Percentiles rank a stretch among this genome's conserved stretches.
Conservation (phyloP, 805 yeast species). For the Kluyveromyces nonfermentans region DNA sequence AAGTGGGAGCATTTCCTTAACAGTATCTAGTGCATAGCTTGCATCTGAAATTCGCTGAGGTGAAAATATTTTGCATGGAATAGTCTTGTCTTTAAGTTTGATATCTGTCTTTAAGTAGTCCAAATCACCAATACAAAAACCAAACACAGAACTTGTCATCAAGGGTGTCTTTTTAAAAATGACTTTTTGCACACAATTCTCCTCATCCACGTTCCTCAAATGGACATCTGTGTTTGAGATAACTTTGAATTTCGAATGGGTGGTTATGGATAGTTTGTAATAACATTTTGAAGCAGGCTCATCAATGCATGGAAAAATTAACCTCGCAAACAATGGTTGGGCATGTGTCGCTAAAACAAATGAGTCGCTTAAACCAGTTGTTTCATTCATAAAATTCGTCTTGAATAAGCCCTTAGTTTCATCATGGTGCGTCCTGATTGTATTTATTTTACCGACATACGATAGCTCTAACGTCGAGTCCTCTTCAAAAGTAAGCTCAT, state of each 20-base stretch:
- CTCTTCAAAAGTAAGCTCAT: constrained; percentile 1
- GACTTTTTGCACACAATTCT: constrained; percentile 24
- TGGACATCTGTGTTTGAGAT: constrained; percentile 40
- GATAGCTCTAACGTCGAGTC: constrained; percentile 19
- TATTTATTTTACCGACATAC: constrained; percentile 44
- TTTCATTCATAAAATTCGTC: constrained; percentile 48
- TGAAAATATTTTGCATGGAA: constrained; percentile 48
- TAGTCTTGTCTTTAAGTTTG: constrained; percentile 15
- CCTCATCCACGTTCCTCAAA: constrained; percentile 15
- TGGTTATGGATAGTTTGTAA: constrained; percentile 40
- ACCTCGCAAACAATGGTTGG: constrained; percentile 58
- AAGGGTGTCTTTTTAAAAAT: constrained; percentile 46
- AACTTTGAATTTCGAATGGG: constrained; percentile 38
- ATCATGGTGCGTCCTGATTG: constrained; percentile 45
- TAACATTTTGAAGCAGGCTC: constrained; percentile 49
- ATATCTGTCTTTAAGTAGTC: constrained; percentile 38
- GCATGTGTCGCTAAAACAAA: constrained; percentile 59
- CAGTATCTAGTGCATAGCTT: constrained; percentile 40
- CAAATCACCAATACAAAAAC: constrained; percentile 61
- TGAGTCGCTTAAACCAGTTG: constrained; percentile 40
- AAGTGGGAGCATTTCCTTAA: constrained; percentile 39
- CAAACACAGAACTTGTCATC: constrained; percentile 56
- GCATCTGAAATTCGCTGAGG: constrained; percentile 39
- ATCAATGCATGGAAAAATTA: constrained; percentile 61
- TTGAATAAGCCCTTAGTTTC: constrained; percentile 58